phyloP scores from a whole-genome alignment of 768 basidiomycete species.

The Tulasnella sp. region DNA sequence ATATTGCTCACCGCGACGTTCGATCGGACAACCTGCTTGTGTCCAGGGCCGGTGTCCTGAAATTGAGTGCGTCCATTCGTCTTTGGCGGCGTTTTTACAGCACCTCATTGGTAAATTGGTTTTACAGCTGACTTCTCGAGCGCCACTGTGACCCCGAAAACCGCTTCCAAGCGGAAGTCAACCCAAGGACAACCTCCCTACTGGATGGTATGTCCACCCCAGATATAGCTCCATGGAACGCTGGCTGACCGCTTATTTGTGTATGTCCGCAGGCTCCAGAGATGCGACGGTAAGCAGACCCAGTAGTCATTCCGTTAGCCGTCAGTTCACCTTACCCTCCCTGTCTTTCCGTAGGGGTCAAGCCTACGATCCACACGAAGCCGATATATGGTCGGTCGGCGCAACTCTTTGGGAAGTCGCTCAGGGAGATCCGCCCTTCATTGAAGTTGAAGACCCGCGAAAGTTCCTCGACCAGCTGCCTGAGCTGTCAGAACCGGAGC shows the following conservation, averaged over 20 bases:
- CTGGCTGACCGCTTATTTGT: slow-evolving; percentile 7
- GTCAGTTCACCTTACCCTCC: not conserved
- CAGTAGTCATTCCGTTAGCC: not conserved
- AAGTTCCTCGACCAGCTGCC: slow-evolving; percentile 67
- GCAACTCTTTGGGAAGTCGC: slow-evolving; percentile 85
- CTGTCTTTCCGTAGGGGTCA: slow-evolving; percentile 49
- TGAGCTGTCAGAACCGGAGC: slow-evolving; percentile 57
- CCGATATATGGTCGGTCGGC: slow-evolving; percentile 81
- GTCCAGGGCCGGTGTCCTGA: slow-evolving; percentile 68
- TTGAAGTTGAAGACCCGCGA: slow-evolving; percentile 49
- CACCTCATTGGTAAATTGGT: not conserved
- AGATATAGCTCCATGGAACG: not conserved
- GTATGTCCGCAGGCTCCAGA: slow-evolving; percentile 61
- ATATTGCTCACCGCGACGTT: slow-evolving; percentile 81
- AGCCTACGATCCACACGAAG: slow-evolving; percentile 70
- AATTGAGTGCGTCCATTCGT: slow-evolving; percentile 60
- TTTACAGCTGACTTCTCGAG: slow-evolving; percentile 76
- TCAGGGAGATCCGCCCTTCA: slow-evolving; percentile 73
- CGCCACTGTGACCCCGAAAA: slow-evolving; percentile 55
- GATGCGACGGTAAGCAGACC: slow-evolving; percentile 61
- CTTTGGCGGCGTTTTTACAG: not conserved
- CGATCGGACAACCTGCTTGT: slow-evolving; percentile 82
- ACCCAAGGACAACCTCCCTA: slow-evolving; percentile 36
- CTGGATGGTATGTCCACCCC: slow-evolving; percentile 33
- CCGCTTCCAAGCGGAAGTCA: slow-evolving; percentile 25